A percentile compares a stretch with the other conserved stretches of the same genome.
Evolutionary conservation across 768 basidiomycete species (phyloP).

Genomic region (Mycena floridula): DNA sequence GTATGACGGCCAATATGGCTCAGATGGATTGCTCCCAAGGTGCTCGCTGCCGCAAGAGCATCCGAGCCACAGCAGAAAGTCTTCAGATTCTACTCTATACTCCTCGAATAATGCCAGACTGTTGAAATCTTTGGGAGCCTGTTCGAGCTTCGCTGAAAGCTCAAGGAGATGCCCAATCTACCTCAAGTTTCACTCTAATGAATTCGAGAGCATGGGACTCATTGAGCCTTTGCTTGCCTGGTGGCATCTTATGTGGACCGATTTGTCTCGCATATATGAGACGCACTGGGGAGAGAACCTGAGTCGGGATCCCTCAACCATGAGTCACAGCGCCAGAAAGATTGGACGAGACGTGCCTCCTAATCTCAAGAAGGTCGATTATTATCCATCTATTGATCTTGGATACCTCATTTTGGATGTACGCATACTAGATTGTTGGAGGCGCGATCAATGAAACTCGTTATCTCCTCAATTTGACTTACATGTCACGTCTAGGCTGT

Average conservation of each 20-base stretch:
- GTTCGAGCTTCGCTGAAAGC: too few species aligned
- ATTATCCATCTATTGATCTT: conserved; percentile 6
- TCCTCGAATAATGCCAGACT: too few species aligned
- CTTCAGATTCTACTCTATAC: too few species aligned
- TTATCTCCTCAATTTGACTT: too few species aligned
- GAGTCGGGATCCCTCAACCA: conserved; percentile 10
- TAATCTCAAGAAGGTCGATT: conserved; percentile 13
- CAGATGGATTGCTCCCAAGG: too few species aligned
- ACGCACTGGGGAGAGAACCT: conserved; percentile 1
- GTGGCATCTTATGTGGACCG: conserved; percentile 15
- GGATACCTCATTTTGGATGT: conserved; percentile 5
- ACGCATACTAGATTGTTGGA: conserved; percentile 15
- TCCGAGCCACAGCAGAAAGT: too few species aligned
- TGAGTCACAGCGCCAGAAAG: conserved; percentile 8
- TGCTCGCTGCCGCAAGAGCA: too few species aligned
- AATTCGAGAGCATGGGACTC: conserved; percentile 9
- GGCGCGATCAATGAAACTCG: too few species aligned
- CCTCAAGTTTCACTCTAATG: conserved; percentile 10
- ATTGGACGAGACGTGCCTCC: conserved; percentile 4
- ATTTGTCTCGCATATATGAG: conserved; percentile 10
- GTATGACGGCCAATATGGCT: too few species aligned
- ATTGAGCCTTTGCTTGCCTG: conserved; percentile 9
- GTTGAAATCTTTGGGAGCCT: too few species aligned
- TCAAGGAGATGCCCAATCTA: too few species aligned
- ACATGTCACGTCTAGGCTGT: too few species aligned